A percentile compares a stretch with the other conserved stretches of the same genome.
Conservation (phyloP, 345 rosid species). For the Camelina neglecta region DNA sequence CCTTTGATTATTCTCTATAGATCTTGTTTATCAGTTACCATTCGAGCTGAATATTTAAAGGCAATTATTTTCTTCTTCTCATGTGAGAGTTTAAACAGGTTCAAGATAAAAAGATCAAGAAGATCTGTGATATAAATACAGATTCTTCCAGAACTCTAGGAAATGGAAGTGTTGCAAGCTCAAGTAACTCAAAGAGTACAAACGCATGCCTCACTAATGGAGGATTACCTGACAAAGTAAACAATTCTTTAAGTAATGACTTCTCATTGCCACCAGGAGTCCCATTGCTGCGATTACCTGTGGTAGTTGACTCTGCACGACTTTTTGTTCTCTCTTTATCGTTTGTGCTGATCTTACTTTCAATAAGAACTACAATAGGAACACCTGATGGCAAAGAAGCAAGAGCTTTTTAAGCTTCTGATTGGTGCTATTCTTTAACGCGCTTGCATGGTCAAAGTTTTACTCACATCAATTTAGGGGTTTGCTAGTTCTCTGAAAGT, state of each 20-base stretch:
- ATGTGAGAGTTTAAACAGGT: slow-evolving; percentile 55
- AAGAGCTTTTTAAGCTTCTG: slow-evolving; percentile 5
- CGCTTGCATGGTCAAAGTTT: slow-evolving; percentile 7
- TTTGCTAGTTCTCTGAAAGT: slow-evolving; percentile 15
- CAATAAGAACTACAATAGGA: slow-evolving; percentile 7
- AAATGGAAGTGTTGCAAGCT: slow-evolving; percentile 74
- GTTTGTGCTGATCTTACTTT: slow-evolving; percentile 28
- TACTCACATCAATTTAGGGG: slow-evolving; percentile 3
- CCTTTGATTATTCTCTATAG: not conserved
- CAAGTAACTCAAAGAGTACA: slow-evolving; percentile 60
- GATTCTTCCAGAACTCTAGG: slow-evolving; percentile 68
- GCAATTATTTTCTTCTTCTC: not conserved
- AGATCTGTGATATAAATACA: slow-evolving; percentile 79
- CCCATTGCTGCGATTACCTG: slow-evolving; percentile 76
- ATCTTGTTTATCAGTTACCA: slow-evolving; percentile 12
- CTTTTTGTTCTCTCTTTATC: slow-evolving; percentile 13
- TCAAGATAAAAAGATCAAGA: slow-evolving; percentile 91
- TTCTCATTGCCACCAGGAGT: slow-evolving; percentile 69
- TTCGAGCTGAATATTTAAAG: slow-evolving; percentile 8
- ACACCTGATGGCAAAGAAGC: slow-evolving; percentile 10
- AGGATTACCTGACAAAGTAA: slow-evolving; percentile 48
- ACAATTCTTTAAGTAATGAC: slow-evolving; percentile 51
- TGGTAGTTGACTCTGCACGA: slow-evolving; percentile 63
- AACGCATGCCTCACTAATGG: slow-evolving; percentile 65
- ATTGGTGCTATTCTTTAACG: slow-evolving; percentile 30